phyloP scores from a whole-genome alignment of 495 filamentous ascomycete species.

The Penicillium flavigenum region DNA sequence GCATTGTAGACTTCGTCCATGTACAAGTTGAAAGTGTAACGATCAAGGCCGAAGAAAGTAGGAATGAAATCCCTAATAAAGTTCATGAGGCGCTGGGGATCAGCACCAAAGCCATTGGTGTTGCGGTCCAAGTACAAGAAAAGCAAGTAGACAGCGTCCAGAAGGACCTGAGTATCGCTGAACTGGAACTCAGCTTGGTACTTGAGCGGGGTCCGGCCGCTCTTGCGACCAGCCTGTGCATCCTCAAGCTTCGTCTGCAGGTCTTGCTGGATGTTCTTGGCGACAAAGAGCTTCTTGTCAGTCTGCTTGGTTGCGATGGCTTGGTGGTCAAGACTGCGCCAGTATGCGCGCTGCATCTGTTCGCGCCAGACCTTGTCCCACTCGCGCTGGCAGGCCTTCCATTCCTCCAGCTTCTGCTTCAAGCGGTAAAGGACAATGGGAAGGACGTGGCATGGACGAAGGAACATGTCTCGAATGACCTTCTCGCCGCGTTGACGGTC shows the following conservation, averaged over 20 bases:
- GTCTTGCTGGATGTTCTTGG: constrained; percentile 80
- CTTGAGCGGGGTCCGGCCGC: constrained; percentile 56
- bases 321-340: constrained; percentile 94
- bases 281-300: constrained; percentile 86
- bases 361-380: constrained; percentile 99
- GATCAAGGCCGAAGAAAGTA: constrained; percentile 81
- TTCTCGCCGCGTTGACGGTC: constrained; percentile 76
- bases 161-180: constrained; percentile 71
- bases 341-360: constrained; percentile 88
- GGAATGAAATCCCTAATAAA: constrained; percentile 90
- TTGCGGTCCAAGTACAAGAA: constrained; percentile 70
- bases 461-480: constrained; percentile 80
- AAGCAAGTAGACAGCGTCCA: constrained; percentile 78
- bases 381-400: constrained; percentile 92
- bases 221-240: constrained; percentile 63
- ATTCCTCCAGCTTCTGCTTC: constrained; percentile 93
- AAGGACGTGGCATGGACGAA: constrained; percentile 74
- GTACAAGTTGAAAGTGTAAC: constrained; percentile 70
- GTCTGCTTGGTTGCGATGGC: constrained; percentile 76
- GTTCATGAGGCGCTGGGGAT: constrained; percentile 70
- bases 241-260: constrained; percentile 88
- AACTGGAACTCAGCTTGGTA: constrained; percentile 75
- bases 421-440: constrained; percentile 82
- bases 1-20: constrained; percentile 67
- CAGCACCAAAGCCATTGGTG: constrained; percentile 62